Conservation (phyloP, 768 basidiomycete species). For the Lactarius trivialis region DNA sequence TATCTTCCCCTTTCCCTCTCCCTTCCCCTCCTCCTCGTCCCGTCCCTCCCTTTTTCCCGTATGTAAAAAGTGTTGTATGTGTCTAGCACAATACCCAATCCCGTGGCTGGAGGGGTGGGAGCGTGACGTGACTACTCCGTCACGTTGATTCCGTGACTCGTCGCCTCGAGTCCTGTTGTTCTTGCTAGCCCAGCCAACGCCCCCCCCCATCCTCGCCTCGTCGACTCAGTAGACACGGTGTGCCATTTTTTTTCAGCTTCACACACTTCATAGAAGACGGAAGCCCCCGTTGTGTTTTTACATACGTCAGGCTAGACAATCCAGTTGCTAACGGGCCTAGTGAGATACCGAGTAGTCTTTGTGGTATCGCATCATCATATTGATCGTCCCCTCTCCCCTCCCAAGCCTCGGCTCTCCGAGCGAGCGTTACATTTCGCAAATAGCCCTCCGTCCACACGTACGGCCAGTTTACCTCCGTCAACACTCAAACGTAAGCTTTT, state of each 20-base stretch:
- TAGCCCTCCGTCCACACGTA: constrained; percentile 16
- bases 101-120: constrained; percentile 17
- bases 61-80: constrained; percentile 19
- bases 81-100: constrained; percentile 12
- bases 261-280: neutral
- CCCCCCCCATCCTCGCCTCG: constrained; percentile 7
- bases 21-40: constrained; percentile 19
- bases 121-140: constrained; percentile 21
- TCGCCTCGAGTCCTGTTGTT: constrained; percentile 17
- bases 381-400: constrained; percentile 23
- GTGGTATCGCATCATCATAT: constrained; percentile 23
- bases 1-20: constrained; percentile 22
- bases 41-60: constrained; percentile 22
- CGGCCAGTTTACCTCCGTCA: constrained; percentile 15
- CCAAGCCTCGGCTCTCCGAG: constrained; percentile 24
- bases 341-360: constrained; percentile 17
- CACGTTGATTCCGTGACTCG: constrained; percentile 20
- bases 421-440: constrained; percentile 17
- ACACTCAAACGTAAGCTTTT: constrained; percentile 21
- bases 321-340: neutral
- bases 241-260: neutral
- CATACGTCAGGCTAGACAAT: constrained; percentile 1
- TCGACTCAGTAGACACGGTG: constrained; percentile 6
- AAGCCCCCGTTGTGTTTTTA: constrained; percentile 9
- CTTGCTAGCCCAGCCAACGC: constrained; percentile 16